A percentile compares a stretch with the other conserved stretches of the same genome.
Evolutionary conservation across 2,329 filamentous ascomycete genomes (phyloP).

Genomic region (Fusarium camptoceras): DNA sequence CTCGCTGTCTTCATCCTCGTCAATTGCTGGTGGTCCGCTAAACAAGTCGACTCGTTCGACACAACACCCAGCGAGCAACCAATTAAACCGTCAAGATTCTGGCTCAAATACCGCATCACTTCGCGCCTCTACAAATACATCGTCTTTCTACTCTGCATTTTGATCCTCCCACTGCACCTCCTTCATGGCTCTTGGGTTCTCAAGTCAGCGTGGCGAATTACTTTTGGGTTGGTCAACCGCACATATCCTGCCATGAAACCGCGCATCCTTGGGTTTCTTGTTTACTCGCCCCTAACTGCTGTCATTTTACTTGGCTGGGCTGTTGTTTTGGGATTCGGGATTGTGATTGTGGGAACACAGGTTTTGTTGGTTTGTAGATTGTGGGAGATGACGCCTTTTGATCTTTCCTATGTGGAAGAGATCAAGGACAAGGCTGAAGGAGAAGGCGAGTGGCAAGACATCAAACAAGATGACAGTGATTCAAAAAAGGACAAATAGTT

Average conservation of each 20-base stretch:
- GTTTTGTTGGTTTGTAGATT: not conserved
- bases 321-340: not conserved
- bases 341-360: not conserved
- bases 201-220: slow-evolving; percentile 20
- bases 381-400: not conserved
- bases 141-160: not conserved
- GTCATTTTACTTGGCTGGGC: not conserved
- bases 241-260: slow-evolving; percentile 27
- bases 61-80: not conserved
- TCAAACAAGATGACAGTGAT: not conserved
- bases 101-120: slow-evolving; percentile 14
- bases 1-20: slow-evolving; percentile 12
- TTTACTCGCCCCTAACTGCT: slow-evolving; percentile 12
- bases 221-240: slow-evolving; percentile 1
- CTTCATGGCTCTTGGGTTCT: slow-evolving; percentile 30
- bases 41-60: slow-evolving; percentile 11
- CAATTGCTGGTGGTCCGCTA: slow-evolving; percentile 23
- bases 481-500: not conserved
- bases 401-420: not conserved
- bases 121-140: slow-evolving; percentile 10
- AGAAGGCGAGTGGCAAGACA: not conserved
- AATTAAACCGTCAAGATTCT: not conserved
- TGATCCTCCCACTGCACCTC: slow-evolving; percentile 4
- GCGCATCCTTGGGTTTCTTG: slow-evolving; percentile 3
- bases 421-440: not conserved